Evolutionary conservation across 176 grass and related monocot genomes (phyloP), one percentile per base, ranked within the genome.

Genomic region (Oryza coarctata): DNA sequence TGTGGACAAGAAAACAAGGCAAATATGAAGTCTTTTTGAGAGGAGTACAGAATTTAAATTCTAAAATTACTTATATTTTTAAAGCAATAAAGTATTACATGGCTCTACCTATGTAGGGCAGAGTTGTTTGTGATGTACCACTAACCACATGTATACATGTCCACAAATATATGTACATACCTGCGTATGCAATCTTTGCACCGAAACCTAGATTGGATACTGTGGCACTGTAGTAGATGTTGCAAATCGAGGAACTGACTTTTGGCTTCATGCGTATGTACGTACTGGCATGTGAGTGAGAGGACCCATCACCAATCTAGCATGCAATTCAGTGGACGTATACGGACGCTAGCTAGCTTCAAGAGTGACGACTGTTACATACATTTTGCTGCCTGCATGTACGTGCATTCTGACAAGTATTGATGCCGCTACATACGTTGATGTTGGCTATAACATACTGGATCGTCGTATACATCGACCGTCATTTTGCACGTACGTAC

Each of bases 241-340:
- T 9, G 41, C 32, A 76, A 61, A 76, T 26, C 31, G 31, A 75
- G 7, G 31, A 32, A 35, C 27, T 4, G 50, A 60, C 45, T 57
- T 57, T 57, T 57, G 52, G 20, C 52, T 57, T 18, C 20, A 71
- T 31, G 9, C 13, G 27, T 73, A 7, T 44, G 2, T 74, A 18
- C n/a, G 44, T 61, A 17, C 25, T 60, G 70, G 61, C 47, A 60
- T 69, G 69, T 74, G 75, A 49, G 68, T 40, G 80, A 34, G 47
- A 52, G 47, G 80, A 41, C 66, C 73, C 55, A 55, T 72, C 29
- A 52, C 47, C 47, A 52, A n/a, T n/a, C 12, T 23, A 55, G 14
- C 44, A 47, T 17, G 44, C 6, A 3, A 61, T 52, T 52, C 49
- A 52, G 49, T 32, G 14, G 44, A 47, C 5, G 35, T 33, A 33